Evolutionary conservation across 768 basidiomycete species (phyloP).

Genomic region (Boletus edulis): DNA sequence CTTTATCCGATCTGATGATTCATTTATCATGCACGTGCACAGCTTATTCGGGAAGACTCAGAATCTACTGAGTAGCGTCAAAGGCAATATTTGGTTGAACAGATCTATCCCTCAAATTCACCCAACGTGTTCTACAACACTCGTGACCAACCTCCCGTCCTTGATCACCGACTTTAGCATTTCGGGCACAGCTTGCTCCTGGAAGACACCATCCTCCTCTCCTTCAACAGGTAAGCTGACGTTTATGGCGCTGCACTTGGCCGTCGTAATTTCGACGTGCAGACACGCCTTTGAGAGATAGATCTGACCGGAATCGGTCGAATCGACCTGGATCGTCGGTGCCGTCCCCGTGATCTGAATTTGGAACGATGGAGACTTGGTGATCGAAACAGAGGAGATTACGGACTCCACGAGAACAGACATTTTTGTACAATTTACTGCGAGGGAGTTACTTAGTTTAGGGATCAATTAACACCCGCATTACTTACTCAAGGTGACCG

Average conservation of each 20-base stretch:
- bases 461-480: neutral
- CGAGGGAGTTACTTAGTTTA: constrained; percentile 1
- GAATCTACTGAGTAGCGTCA: neutral
- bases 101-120: constrained; percentile 23
- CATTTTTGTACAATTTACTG: constrained; percentile 88
- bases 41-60: no score
- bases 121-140: constrained; percentile 82
- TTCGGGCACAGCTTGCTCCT: constrained; percentile 89
- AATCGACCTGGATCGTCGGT: constrained; percentile 92
- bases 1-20: no score
- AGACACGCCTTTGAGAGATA: constrained; percentile 86
- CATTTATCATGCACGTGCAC: no score
- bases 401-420: constrained; percentile 88
- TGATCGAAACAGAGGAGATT: constrained; percentile 87
- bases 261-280: constrained; percentile 82
- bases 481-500: constrained; percentile 74
- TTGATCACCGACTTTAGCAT: constrained; percentile 87
- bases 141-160: constrained; percentile 83
- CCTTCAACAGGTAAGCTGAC: constrained; percentile 81
- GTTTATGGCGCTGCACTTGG: constrained; percentile 93
- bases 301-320: constrained; percentile 92
- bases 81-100: neutral
- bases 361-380: constrained; percentile 89
- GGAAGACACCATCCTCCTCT: constrained; percentile 90
- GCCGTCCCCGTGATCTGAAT: constrained; percentile 88